A percentile compares a stretch with the other conserved stretches of the same genome.
Conservation (phyloP, 192 early-diverging fungal genomes). For the Backusella sp. region DNA sequence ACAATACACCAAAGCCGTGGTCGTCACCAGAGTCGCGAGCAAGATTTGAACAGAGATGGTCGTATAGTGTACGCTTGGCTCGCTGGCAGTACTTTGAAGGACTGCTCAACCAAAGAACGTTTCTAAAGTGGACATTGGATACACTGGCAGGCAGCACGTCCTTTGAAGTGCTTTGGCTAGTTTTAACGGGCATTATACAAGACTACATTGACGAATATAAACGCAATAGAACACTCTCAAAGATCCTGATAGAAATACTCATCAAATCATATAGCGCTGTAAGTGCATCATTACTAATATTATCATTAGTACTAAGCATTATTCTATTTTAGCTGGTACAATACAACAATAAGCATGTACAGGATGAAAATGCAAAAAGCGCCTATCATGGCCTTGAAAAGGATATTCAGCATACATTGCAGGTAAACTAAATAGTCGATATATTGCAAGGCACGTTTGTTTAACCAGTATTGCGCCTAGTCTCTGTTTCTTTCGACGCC, state of each 20-base stretch:
- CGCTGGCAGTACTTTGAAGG: conserved; percentile 59
- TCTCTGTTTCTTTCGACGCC: conserved; percentile 54
- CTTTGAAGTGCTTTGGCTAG: conserved; percentile 38
- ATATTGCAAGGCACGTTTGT: too few species aligned
- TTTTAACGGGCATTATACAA: conserved; percentile 47
- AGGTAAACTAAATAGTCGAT: conserved; percentile 24
- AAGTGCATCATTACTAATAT: conserved; percentile 16
- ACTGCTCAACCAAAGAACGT: conserved; percentile 49
- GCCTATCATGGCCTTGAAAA: conserved; percentile 43
- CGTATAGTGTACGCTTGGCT: conserved; percentile 49
- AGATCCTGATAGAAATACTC: conserved; percentile 51
- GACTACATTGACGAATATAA: conserved; percentile 54
- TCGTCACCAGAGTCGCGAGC: conserved; percentile 41
- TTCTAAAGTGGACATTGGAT: conserved; percentile 48
- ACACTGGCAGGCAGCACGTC: conserved; percentile 34
- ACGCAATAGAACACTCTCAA: conserved; percentile 50
- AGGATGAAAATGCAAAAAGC: conserved; percentile 27
- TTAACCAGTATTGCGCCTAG: conserved; percentile 18
- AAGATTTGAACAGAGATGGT: conserved; percentile 44
- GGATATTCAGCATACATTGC: conserved; percentile 49
- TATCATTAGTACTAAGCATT: not conserved
- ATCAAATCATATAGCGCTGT: conserved; percentile 49
- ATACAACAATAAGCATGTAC: conserved; percentile 31
- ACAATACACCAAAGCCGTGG: conserved; percentile 43
- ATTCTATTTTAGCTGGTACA: not conserved